Base-by-base conservation (phyloP, 129 eudicot species). In the Deinandra increscens region DNA sequence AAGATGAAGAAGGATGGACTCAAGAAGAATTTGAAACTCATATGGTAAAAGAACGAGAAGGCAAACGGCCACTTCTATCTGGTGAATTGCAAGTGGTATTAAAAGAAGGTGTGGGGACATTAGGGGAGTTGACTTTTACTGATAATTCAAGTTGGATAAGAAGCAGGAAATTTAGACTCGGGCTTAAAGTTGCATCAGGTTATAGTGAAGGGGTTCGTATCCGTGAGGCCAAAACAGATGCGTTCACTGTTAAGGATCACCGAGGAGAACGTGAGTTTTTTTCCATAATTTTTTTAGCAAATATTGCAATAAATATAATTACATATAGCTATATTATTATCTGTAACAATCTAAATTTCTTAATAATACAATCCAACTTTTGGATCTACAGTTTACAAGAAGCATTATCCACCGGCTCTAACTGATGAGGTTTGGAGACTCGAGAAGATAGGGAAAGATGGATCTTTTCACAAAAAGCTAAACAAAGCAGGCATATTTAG, bases 81-180 rank as follows among this genome's bases (percentile, higher is more conserved):
- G 99, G 99, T 60, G 99, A 94, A 15, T 46, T 90, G 76, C 99
- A 94, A 62, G 91, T 94, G 23, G 66, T 60, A 10, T 66, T 94
- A 79, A 94, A 90, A 75, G 96, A 94, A 81, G 99, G 99, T 51
- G 91, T 94, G 0, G 99, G 99, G 69, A 94, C 96, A 39, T 82
- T 94, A 26, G 99, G 99, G 15, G 99, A 94, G 66, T 80, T 94
- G 72, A 85, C 91, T 17, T 94, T 94, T 75, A 90, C 99, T 1
- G 99, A 94, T 73, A 94, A 94, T 73, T 94, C 99, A 50, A 94
- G 99, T 75, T 94, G 99, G 99, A 94, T 94, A 37, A 84, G 99
- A 41, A 94, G 99, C 80, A 83, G 99, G 80, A 89, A 90, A 71
- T 94, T 94, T 80, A 87, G 99, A 62, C 83, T 94, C 3, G 99